phyloP scores from a whole-genome alignment of 148 eudicot genomes.

The Rhododendron mucronatum region DNA sequence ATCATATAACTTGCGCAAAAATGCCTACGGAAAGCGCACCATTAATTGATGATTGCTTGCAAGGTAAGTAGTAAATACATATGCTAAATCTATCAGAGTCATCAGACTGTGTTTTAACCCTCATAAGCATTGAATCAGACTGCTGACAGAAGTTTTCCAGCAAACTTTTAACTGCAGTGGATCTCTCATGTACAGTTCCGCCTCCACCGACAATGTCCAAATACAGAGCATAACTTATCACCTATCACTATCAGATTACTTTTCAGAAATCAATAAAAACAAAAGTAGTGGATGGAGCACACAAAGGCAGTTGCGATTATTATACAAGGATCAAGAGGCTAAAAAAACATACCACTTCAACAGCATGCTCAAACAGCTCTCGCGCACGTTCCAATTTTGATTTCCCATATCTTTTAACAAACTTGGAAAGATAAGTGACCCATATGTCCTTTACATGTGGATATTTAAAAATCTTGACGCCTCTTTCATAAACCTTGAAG shows the following conservation, averaged over 20 bases:
- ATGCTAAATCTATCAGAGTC: not conserved
- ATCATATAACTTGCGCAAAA: too few species aligned
- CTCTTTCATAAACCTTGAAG: constrained; percentile 94
- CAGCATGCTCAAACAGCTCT: constrained; percentile 92
- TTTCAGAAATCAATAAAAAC: not conserved
- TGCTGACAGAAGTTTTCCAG: not conserved
- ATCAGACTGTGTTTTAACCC: not conserved
- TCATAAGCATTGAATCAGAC: not conserved
- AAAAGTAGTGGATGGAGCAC: not conserved
- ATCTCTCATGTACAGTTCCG: not conserved
- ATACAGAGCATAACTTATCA: not conserved
- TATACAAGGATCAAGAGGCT: not conserved
- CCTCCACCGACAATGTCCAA: not conserved
- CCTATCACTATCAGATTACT: not conserved
- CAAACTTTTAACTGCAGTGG: not conserved
- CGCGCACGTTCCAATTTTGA: constrained; percentile 83
- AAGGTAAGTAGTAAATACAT: not conserved
- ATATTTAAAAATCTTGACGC: constrained; percentile 90
- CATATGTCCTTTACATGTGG: constrained; percentile 97
- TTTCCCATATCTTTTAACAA: constrained; percentile 83
- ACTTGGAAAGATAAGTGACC: constrained; percentile 87
- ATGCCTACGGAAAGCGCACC: too few species aligned
- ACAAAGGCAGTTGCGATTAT: not conserved
- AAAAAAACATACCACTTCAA: constrained; percentile 33
- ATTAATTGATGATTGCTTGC: not conserved